Percentiles rank a stretch among this genome's conserved stretches.
phyloP scores from a whole-genome alignment of 129 eudicot genomes.

The Cynara cardunculus region DNA sequence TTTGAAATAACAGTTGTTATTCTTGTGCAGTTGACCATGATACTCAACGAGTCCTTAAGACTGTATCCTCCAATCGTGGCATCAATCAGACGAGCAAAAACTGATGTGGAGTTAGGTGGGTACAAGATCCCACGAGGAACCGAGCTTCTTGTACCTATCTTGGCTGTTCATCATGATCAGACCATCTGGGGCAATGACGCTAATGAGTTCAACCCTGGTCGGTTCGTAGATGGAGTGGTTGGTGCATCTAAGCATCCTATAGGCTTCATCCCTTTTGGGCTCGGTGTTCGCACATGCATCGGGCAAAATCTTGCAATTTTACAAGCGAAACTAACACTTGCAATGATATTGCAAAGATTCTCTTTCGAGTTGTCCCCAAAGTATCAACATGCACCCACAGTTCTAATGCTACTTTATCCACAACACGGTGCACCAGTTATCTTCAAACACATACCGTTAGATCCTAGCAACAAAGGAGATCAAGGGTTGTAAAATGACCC shows the following conservation, averaged over 20 bases:
- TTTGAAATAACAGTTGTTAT: neutral
- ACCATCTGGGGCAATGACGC: slow-evolving; percentile 74
- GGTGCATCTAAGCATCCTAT: slow-evolving; percentile 79
- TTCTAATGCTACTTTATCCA: slow-evolving; percentile 75
- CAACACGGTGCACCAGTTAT: slow-evolving; percentile 75
- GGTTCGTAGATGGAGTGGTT: slow-evolving; percentile 78
- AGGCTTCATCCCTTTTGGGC: slow-evolving; percentile 78
- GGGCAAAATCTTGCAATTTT: slow-evolving; percentile 85
- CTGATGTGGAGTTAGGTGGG: slow-evolving; percentile 63
- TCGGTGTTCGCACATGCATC: slow-evolving; percentile 73
- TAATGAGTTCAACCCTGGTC: slow-evolving; percentile 72
- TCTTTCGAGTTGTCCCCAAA: slow-evolving; percentile 56
- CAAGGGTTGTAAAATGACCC: slow-evolving; percentile 17
- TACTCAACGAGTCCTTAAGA: slow-evolving; percentile 69
- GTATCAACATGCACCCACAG: slow-evolving; percentile 82
- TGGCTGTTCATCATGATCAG: slow-evolving; percentile 89
- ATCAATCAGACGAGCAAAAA: slow-evolving; percentile 63
- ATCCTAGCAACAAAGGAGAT: slow-evolving; percentile 14
- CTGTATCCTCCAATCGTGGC: slow-evolving; percentile 86
- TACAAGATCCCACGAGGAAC: slow-evolving; percentile 65
- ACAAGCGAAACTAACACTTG: slow-evolving; percentile 74
- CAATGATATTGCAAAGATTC: slow-evolving; percentile 58
- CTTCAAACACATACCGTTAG: slow-evolving; percentile 39
- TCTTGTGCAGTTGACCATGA: slow-evolving; percentile 67
- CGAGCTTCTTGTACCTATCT: slow-evolving; percentile 70